These are phyloP conservation scores for Casuarina cunninghamiana DNA, from an alignment of 306 rosid genomes.

Conservation along the genomic window DNA sequence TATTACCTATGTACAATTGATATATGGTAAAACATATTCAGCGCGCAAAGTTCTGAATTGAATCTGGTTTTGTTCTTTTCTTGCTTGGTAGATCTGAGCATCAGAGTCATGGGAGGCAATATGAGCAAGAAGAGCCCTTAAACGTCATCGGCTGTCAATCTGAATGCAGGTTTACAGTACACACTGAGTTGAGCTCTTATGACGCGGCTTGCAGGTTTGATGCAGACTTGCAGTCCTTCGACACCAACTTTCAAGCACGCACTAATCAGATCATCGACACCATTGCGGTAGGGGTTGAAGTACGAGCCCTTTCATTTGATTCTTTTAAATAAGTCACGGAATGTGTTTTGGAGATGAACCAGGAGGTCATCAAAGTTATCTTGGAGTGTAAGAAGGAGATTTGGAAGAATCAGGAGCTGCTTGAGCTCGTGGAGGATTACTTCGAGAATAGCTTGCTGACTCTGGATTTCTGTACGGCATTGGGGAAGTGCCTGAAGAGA, in stretches of 20 bases:
- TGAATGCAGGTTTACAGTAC: conserved; percentile 45
- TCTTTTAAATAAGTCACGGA: conserved; percentile 77
- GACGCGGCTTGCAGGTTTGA: conserved; percentile 85
- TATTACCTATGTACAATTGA: no score
- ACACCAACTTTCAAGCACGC: conserved; percentile 14
- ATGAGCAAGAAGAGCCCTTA: conserved; percentile 68
- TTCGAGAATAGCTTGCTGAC: conserved; percentile 88
- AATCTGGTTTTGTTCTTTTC: no score
- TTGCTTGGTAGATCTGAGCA: conserved; percentile 22
- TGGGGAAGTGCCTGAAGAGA: conserved; percentile 75
- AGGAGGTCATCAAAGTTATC: conserved; percentile 86
- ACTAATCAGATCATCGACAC: no score
- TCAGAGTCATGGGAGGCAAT: conserved; percentile 71
- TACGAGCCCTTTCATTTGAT: conserved; percentile 79
- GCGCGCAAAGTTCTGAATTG: conserved; percentile 16
- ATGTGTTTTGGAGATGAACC: conserved; percentile 91
- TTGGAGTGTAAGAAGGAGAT: conserved; percentile 92
- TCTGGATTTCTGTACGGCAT: conserved; percentile 82
- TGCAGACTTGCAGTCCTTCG: conserved; percentile 74
- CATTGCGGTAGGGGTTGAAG: conserved; percentile 79
- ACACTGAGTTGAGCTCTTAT: conserved; percentile 67
- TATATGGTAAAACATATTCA: no score
- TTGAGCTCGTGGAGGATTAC: conserved; percentile 88
- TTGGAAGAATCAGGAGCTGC: conserved; percentile 83
- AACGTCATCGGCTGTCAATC: conserved; percentile 41